A percentile compares a stretch with the other conserved stretches of the same genome.
Evolutionary conservation across 352 stramenopile genomes (phyloP).

Genomic region (Globisporangium solare): DNA sequence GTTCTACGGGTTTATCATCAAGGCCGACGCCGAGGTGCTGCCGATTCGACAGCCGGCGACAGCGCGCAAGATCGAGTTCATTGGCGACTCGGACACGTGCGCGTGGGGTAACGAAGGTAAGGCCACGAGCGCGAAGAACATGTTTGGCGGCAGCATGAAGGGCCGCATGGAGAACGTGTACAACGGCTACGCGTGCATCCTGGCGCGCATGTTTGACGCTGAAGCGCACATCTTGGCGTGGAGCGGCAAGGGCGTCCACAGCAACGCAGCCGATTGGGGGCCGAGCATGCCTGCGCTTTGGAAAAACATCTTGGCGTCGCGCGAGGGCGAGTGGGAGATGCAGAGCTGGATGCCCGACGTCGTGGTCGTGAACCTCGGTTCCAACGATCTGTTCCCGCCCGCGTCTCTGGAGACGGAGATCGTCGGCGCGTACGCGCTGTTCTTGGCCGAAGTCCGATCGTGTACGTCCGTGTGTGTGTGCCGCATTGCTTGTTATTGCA

Average conservation of each 20-base stretch:
- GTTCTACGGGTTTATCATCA: constrained; percentile 87
- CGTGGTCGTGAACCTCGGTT: constrained; percentile 80
- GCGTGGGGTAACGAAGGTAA: constrained; percentile 85
- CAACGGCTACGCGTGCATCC: constrained; percentile 82
- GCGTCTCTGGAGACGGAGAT: constrained; percentile 82
- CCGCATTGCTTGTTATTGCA: background rate
- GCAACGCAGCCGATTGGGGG: constrained; percentile 80
- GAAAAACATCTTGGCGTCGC: constrained; percentile 83
- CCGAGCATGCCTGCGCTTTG: constrained; percentile 76
- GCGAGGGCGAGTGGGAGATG: constrained; percentile 68
- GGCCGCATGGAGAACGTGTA: constrained; percentile 87
- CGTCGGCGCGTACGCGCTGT: constrained; percentile 62
- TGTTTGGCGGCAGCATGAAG: constrained; percentile 73
- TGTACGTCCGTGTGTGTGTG: constrained; percentile 35
- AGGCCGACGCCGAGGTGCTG: constrained; percentile 56
- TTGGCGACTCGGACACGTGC: constrained; percentile 82
- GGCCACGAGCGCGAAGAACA: constrained; percentile 57
- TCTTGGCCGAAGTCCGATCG: constrained; percentile 72
- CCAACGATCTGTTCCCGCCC: constrained; percentile 80
- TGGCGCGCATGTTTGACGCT: constrained; percentile 79
- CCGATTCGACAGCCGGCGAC: constrained; percentile 27
- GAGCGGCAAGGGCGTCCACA: constrained; percentile 85
- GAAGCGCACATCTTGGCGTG: constrained; percentile 83
- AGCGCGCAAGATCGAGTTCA: constrained; percentile 41
- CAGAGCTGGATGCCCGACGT: constrained; percentile 69